These are phyloP conservation scores for Boletus patriciae DNA, from an alignment of 768 basidiomycete species.

Conservation along the genomic window DNA sequence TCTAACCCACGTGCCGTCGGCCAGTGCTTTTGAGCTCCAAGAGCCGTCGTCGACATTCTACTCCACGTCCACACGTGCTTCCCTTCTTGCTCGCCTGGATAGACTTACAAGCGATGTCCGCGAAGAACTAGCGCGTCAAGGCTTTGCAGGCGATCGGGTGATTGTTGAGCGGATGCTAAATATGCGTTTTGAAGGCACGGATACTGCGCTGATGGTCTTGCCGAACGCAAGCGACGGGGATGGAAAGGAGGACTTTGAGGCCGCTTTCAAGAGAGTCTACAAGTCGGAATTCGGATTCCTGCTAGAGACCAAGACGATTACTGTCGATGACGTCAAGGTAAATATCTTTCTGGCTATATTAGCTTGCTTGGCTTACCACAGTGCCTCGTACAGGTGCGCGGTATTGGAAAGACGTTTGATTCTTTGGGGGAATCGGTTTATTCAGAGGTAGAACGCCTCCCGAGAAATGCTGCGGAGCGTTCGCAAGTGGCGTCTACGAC, in stretches of 20 bases:
- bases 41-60: conserved; percentile 87
- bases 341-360: background rate
- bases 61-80: conserved; percentile 52
- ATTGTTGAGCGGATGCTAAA: conserved; percentile 80
- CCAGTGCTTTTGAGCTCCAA: conserved; percentile 83
- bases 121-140: conserved; percentile 71
- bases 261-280: conserved; percentile 78
- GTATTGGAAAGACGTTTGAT: conserved; percentile 89
- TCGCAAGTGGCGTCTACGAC: conserved; percentile 51
- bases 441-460: conserved; percentile 62
- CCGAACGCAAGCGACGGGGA: conserved; percentile 50
- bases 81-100: conserved; percentile 66
- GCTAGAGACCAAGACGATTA: conserved; percentile 76
- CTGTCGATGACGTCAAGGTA: conserved; percentile 92
- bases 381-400: conserved; percentile 58
- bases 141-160: conserved; percentile 74
- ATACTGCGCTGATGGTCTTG: conserved; percentile 89
- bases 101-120: conserved; percentile 62
- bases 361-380: background rate
- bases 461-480: conserved; percentile 37
- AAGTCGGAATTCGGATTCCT: conserved; percentile 91
- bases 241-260: conserved; percentile 69
- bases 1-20: background rate
- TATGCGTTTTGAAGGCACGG: conserved; percentile 92
- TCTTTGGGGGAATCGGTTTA: conserved; percentile 77